A percentile compares a stretch with the other conserved stretches of the same genome.
phyloP scores from a whole-genome alignment of 768 basidiomycete genomes.

The Gloeostereum incarnatum region DNA sequence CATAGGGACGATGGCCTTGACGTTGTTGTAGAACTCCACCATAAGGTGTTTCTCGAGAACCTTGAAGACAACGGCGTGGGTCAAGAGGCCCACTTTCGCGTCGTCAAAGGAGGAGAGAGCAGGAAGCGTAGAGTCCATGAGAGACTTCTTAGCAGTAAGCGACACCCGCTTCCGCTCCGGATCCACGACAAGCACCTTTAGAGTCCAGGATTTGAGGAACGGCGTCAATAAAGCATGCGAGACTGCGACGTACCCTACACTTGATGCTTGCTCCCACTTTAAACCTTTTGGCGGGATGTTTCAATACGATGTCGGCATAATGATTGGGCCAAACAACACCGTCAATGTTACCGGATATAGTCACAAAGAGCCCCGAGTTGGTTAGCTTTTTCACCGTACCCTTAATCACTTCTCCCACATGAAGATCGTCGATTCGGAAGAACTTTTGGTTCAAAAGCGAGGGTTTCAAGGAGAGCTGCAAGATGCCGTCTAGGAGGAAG shows the following conservation, averaged over 20 bases:
- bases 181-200: constrained; percentile 85
- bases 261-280: constrained; percentile 76
- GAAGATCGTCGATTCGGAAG: constrained; percentile 71
- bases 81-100: constrained; percentile 57
- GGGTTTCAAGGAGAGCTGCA: constrained; percentile 80
- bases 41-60: constrained; percentile 72
- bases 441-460: constrained; percentile 83
- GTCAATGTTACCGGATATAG: constrained; percentile 80
- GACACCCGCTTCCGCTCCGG: constrained; percentile 70
- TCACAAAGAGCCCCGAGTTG: constrained; percentile 75
- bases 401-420: constrained; percentile 80
- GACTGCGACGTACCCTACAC: constrained; percentile 54
- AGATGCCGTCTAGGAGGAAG: constrained; percentile 75
- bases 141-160: constrained; percentile 85
- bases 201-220: constrained; percentile 4
- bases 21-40: constrained; percentile 86
- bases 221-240: background rate
- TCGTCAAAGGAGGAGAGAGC: constrained; percentile 59
- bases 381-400: constrained; percentile 83
- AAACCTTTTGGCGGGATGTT: constrained; percentile 88
- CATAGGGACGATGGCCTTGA: constrained; percentile 73
- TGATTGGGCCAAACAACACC: constrained; percentile 93
- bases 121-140: constrained; percentile 74
- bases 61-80: constrained; percentile 79
- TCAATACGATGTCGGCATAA: constrained; percentile 90